Evolutionary conservation across 2,329 filamentous ascomycete genomes (phyloP).

Genomic region (Xylaria sp.): DNA sequence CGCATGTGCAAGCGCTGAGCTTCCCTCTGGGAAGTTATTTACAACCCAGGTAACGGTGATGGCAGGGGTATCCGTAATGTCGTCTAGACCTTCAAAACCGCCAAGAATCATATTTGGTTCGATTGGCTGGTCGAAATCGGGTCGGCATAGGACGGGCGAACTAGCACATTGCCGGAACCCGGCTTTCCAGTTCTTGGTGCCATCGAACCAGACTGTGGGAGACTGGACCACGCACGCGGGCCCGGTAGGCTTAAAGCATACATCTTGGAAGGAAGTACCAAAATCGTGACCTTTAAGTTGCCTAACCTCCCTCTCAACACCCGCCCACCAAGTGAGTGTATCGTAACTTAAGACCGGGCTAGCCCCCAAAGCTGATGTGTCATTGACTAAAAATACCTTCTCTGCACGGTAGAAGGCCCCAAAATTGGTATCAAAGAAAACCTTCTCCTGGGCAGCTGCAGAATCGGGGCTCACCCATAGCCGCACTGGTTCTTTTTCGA

Average conservation of each 20-base stretch:
- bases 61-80: conserved; percentile 79
- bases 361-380: conserved; percentile 71
- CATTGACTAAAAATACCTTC: conserved; percentile 93
- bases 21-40: conserved; percentile 82
- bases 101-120: conserved; percentile 88
- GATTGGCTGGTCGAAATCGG: conserved; percentile 88
- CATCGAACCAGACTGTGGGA: conserved; percentile 86
- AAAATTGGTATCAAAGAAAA: conserved; percentile 92
- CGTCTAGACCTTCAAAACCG: conserved; percentile 73
- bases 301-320: conserved; percentile 81
- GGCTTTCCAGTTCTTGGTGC: conserved; percentile 75
- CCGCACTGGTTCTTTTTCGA: conserved; percentile 89
- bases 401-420: conserved; percentile 96
- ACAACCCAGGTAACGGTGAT: conserved; percentile 96
- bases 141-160: conserved; percentile 85
- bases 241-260: conserved; percentile 94
- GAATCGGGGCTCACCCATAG: conserved; percentile 98
- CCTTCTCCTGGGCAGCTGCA: conserved; percentile 89
- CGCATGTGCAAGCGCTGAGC: conserved; percentile 74
- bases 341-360: conserved; percentile 89
- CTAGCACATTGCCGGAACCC: conserved; percentile 78
- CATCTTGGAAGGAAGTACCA: conserved; percentile 78
- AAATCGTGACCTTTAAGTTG: conserved; percentile 76
- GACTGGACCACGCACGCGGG: conserved; percentile 93
- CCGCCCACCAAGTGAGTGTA: conserved; percentile 93